These are phyloP conservation scores for Cladophialophora bantiana DNA, from an alignment of 2,329 filamentous ascomycete species.

Conservation along the genomic window DNA sequence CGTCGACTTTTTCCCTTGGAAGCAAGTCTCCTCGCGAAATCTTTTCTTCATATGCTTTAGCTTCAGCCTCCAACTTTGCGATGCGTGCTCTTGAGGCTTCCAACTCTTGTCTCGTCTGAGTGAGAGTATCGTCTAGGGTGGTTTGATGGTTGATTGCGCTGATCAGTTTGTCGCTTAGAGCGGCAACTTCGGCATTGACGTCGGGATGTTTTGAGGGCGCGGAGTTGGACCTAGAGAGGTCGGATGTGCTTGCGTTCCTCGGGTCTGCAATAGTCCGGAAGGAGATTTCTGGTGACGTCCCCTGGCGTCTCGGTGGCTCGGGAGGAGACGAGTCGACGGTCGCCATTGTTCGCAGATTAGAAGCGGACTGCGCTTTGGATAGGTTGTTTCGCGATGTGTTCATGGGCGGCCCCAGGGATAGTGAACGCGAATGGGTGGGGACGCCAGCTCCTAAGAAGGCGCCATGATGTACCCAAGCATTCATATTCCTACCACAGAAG, in stretches of 20 bases:
- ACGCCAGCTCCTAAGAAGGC: conserved; percentile 33
- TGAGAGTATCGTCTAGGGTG: conserved; percentile 84
- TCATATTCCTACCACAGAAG: conserved; percentile 18
- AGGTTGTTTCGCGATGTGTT: conserved; percentile 39
- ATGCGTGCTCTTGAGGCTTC: conserved; percentile 74
- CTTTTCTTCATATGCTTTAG: conserved; percentile 72
- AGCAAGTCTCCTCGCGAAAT: conserved; percentile 78
- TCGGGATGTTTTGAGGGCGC: conserved; percentile 61
- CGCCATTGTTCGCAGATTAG: conserved; percentile 49
- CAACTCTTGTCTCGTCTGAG: conserved; percentile 81
- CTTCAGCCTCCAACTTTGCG: conserved; percentile 71
- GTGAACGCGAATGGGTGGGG: conserved; percentile 33
- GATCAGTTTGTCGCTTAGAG: conserved; percentile 92
- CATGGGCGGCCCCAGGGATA: conserved; percentile 34
- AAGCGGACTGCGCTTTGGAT: conserved; percentile 55
- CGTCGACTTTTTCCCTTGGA: conserved; percentile 74
- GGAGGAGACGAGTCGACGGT: conserved; percentile 42
- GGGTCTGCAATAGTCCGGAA: conserved; percentile 58
- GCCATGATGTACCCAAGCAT: conserved; percentile 36
- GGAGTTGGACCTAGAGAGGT: conserved; percentile 48
- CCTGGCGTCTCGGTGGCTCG: conserved; percentile 43
- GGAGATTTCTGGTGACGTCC: conserved; percentile 45
- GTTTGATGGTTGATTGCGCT: conserved; percentile 98
- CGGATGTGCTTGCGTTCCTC: conserved; percentile 46
- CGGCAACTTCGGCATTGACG: conserved; percentile 78